Evolutionary conservation across 768 basidiomycete genomes (phyloP).

Genomic region (Russula olivacea): DNA sequence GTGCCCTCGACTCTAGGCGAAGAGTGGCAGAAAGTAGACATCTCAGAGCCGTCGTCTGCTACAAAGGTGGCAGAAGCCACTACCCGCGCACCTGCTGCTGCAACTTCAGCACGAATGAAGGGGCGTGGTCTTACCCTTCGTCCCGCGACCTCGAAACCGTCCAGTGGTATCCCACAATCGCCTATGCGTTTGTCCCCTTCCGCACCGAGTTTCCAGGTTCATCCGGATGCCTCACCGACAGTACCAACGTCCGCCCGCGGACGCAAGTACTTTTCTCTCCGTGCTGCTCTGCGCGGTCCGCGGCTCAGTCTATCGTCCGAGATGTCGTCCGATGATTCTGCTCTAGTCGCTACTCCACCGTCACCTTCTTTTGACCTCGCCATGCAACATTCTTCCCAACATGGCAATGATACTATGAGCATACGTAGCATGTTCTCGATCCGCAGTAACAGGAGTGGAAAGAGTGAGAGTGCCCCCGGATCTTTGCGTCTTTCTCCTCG

Average conservation of each 20-base stretch:
- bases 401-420: slow-evolving; percentile 28
- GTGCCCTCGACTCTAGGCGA: neutral
- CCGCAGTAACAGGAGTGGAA: slow-evolving; percentile 22
- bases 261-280: slow-evolving; percentile 31
- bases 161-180: neutral
- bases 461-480: slow-evolving; percentile 10
- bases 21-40: slow-evolving; percentile 10
- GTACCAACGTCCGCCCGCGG: slow-evolving; percentile 41
- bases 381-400: slow-evolving; percentile 22
- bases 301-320: slow-evolving; percentile 58
- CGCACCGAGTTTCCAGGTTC: slow-evolving; percentile 20
- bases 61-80: neutral
- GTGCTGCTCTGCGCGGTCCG: slow-evolving; percentile 41
- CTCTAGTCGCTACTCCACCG: slow-evolving; percentile 55
- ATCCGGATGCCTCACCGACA: slow-evolving; percentile 33
- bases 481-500: slow-evolving; percentile 24
- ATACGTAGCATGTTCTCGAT: slow-evolving; percentile 23
- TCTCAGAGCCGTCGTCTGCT: neutral
- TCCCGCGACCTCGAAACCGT: neutral
- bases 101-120: slow-evolving; percentile 10
- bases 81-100: slow-evolving; percentile 18
- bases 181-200: slow-evolving; percentile 16
- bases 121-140: slow-evolving; percentile 15
- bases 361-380: slow-evolving; percentile 31
- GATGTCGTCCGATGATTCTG: slow-evolving; percentile 64